These are phyloP conservation scores for Phytophthora quininea DNA, from an alignment of 352 stramenopile genomes.

Conservation along the genomic window DNA sequence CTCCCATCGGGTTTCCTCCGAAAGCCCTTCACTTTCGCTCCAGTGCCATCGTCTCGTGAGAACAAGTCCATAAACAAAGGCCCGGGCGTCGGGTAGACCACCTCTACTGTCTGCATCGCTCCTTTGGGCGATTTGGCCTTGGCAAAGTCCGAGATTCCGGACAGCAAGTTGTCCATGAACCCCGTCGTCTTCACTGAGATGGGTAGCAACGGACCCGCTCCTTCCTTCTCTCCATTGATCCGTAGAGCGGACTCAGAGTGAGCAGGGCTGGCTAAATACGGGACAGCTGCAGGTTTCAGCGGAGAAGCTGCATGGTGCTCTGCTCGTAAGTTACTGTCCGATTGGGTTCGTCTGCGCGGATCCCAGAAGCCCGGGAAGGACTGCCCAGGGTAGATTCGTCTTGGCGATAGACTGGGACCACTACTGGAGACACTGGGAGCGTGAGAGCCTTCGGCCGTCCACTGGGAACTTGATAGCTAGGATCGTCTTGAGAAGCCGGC, in stretches of 20 bases:
- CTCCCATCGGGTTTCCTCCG: constrained; percentile 60
- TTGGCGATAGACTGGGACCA: constrained; percentile 10
- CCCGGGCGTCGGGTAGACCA: constrained; percentile 55
- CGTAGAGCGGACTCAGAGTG: constrained; percentile 40
- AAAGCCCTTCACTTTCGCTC: constrained; percentile 79
- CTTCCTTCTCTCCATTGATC: constrained; percentile 11
- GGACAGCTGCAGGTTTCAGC: constrained; percentile 10
- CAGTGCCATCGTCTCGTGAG: constrained; percentile 68
- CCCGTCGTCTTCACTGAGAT: constrained; percentile 38
- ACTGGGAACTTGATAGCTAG: background rate
- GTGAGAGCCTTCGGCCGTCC: constrained; percentile 27
- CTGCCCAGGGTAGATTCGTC: constrained; percentile 9
- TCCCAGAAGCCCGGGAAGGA: constrained; percentile 13
- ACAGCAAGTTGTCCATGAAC: constrained; percentile 57
- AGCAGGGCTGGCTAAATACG: constrained; percentile 19
- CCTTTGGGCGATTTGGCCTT: constrained; percentile 31
- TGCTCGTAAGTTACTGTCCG: constrained; percentile 41
- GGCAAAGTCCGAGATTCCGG: constrained; percentile 38
- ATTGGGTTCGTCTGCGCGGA: constrained; percentile 61
- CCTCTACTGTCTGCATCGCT: constrained; percentile 33
- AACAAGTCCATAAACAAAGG: constrained; percentile 80
- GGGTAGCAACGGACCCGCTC: constrained; percentile 10
- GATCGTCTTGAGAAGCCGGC: background rate
- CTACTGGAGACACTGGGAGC: constrained; percentile 9
- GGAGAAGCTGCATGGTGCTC: background rate